A percentile compares a stretch with the other conserved stretches of the same genome.
Conservation (phyloP, 129 eudicot genomes). For the Ambrosia trifida region DNA sequence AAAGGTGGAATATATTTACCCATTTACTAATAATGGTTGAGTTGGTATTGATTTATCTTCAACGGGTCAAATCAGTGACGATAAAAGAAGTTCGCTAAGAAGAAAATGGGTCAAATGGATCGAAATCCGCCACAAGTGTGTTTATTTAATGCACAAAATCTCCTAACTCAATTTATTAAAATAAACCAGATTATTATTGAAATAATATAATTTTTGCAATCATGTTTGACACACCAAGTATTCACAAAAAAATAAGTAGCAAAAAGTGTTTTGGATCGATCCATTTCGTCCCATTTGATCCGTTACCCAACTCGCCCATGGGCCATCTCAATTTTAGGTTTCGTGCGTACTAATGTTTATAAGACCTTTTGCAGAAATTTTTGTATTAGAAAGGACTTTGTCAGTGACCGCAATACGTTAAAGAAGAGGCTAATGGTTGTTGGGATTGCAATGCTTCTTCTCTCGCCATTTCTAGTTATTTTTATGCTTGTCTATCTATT, state of each 20-base stretch:
- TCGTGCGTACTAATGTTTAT: not conserved
- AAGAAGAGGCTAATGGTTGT: constrained; percentile 80
- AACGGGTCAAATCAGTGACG: not conserved
- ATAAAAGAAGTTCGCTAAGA: not conserved
- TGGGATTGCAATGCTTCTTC: constrained; percentile 81
- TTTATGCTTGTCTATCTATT: constrained; percentile 95
- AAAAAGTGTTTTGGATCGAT: too few species aligned
- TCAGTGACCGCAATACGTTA: constrained; percentile 60
- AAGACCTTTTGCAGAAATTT: constrained; percentile 64
- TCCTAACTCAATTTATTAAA: too few species aligned
- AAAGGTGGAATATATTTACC: constrained; percentile 8
- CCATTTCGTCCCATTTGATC: too few species aligned
- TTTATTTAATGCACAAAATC: constrained; percentile 1
- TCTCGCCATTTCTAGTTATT: constrained; percentile 87
- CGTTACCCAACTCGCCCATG: too few species aligned
- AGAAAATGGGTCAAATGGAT: not conserved
- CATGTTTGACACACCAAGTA: too few species aligned
- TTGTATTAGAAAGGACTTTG: constrained; percentile 67
- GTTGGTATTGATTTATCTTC: not conserved
- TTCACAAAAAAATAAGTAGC: too few species aligned
- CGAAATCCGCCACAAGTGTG: not conserved
- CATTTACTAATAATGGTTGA: not conserved
- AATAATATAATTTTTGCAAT: too few species aligned
- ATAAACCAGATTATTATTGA: too few species aligned
- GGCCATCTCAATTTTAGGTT: too few species aligned